Conservation (phyloP, 257 asterid species). For the Solanum pinnatisectum region DNA sequence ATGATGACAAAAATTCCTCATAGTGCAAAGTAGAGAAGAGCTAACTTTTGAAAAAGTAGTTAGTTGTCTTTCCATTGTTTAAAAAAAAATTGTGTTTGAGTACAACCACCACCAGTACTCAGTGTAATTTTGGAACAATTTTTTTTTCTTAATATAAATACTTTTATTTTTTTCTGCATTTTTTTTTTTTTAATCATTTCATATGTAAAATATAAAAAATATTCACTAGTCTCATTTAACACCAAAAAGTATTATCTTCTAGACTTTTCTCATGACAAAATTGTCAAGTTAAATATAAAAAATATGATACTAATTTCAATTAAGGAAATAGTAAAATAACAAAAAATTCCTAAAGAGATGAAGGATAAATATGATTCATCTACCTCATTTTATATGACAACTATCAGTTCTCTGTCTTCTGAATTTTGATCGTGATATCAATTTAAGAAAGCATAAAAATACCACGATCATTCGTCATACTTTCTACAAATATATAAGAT, state of each 20-base stretch:
- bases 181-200: neutral
- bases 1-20: conserved; percentile 38
- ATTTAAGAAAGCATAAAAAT: neutral
- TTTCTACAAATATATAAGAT: neutral
- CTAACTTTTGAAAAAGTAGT: conserved; percentile 50
- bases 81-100: too few relatives aligned
- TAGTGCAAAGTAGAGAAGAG: conserved; percentile 33
- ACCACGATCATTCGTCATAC: too few relatives aligned
- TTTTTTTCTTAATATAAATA: too few relatives aligned
- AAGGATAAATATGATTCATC: too few relatives aligned
- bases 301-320: too few relatives aligned
- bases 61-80: conserved; percentile 22
- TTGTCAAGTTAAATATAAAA: neutral
- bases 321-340: neutral
- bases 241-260: too few relatives aligned
- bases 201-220: too few relatives aligned
- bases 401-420: neutral
- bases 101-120: neutral
- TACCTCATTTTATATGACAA: neutral
- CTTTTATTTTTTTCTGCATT: neutral
- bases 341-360: too few relatives aligned
- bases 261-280: neutral
- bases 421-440: neutral
- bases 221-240: neutral
- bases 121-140: too few relatives aligned